phyloP scores from a whole-genome alignment of 2,329 filamentous ascomycete genomes.

The Cytospora paraplurivora region DNA sequence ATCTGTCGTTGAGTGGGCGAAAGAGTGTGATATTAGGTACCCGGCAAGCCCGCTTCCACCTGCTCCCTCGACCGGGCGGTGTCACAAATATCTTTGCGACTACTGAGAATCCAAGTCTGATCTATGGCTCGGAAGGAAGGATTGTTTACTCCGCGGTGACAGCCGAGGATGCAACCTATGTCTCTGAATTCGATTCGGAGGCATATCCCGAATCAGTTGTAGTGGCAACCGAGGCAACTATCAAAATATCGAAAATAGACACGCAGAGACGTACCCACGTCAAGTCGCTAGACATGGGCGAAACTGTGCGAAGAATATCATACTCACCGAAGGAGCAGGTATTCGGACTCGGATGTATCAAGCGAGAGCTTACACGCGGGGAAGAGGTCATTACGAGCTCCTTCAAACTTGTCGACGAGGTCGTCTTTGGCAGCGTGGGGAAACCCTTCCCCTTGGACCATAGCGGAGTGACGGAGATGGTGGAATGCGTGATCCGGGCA shows the following conservation, averaged over 20 bases:
- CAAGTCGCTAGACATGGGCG: conserved; percentile 72
- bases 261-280: conserved; percentile 86
- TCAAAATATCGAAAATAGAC: conserved; percentile 82
- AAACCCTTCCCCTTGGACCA: conserved; percentile 63
- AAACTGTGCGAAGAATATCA: conserved; percentile 83
- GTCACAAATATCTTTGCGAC: conserved; percentile 86
- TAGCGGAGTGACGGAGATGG: conserved; percentile 62
- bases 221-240: conserved; percentile 73
- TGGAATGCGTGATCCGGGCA: conserved; percentile 81
- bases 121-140: conserved; percentile 84
- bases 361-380: conserved; percentile 68
- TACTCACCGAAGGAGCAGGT: conserved; percentile 79
- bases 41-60: conserved; percentile 78
- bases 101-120: conserved; percentile 90
- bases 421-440: conserved; percentile 78
- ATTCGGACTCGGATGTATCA: conserved; percentile 86
- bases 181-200: conserved; percentile 80
- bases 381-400: conserved; percentile 76
- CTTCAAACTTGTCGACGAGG: conserved; percentile 90
- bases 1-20: conserved; percentile 67
- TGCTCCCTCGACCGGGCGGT: conserved; percentile 68
- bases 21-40: conserved; percentile 86
- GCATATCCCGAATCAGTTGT: conserved; percentile 81
- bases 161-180: conserved; percentile 77
- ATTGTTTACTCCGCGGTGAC: conserved; percentile 94